Base-by-base conservation (phyloP, 441 rosid genomes). In the Lepidium campestre region DNA sequence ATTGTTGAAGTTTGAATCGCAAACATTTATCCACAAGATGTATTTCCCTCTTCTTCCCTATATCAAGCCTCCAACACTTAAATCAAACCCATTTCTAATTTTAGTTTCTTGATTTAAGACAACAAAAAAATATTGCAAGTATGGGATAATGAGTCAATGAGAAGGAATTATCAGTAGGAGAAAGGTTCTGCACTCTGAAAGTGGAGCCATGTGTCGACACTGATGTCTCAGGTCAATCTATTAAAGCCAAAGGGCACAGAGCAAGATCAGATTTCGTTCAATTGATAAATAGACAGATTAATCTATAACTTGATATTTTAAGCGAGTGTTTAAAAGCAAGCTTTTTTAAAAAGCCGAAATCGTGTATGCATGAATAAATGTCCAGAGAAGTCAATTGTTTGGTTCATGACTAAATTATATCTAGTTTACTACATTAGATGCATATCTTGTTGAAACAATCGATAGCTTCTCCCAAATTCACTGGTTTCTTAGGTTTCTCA, bases 261-360 rank as follows among this genome's bases (percentile, higher is more conserved):
- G 34, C 37, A 67, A 69, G 40, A 35, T 60, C 36, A 62, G 69
- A 40, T 8, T 6, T 54, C 4, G 46, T 29, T 56, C 19, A 9
- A 67, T 10, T 19, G 23, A 47, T 14, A 3, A 12, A 56, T 17
- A 23, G 1, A 11, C 53, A 65, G 42, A 35, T 32, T 4, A 14
- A 45, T 18, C 52, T 25, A n/a, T 32, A 18, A 77, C 96, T 83
- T 76, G 91, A 97, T 10, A 96, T 97, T 79, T 94, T 98, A 53
- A 94, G 97, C 98, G 96, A 94, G 62, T 94, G 99, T 65, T 91
- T 95, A 57, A 91, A 74, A 75, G 97, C 93, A 58, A 94, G 97
- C 71, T 94, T 91, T 66, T 77, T n/a, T n/a, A n/a, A n/a, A n/a
- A n/a, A n/a, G n/a, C 59, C 84, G 91, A 67, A 94, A 90, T 74